phyloP scores from a whole-genome alignment of 2,329 filamentous ascomycete genomes.

The Westerdykella ornata region DNA sequence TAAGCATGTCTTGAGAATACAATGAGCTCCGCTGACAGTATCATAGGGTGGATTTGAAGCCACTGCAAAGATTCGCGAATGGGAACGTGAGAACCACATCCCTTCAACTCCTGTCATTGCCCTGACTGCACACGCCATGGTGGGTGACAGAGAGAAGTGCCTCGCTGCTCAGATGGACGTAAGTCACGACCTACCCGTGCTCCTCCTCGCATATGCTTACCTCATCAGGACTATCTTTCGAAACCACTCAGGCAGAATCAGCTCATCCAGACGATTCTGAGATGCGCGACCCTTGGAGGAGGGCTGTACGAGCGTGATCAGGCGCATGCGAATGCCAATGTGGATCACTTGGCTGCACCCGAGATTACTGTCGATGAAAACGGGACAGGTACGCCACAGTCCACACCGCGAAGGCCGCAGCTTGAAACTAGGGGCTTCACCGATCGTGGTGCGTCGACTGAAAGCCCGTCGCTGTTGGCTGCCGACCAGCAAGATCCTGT shows the following conservation, averaged over 20 bases:
- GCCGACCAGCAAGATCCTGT: conserved; percentile 57
- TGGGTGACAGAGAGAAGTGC: conserved; percentile 95
- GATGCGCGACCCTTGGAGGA: conserved; percentile 87
- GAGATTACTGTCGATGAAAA: conserved; percentile 33
- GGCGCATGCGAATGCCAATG: conserved; percentile 9
- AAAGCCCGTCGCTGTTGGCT: conserved; percentile 58
- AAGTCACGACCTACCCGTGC: conserved; percentile 8
- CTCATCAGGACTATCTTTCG: conserved; percentile 72
- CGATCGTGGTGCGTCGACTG: conserved; percentile 56
- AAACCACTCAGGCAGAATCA: conserved; percentile 96
- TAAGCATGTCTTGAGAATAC: conserved; percentile 39
- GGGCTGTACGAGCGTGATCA: conserved; percentile 62
- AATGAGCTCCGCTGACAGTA: conserved; percentile 33
- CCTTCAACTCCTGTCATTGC: conserved; percentile 92
- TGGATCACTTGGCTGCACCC: conserved; percentile 22
- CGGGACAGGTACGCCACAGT: conserved; percentile 10
- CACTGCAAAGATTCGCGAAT: conserved; percentile 92
- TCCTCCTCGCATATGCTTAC: conserved; percentile 9
- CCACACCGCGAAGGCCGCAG: conserved; percentile 42
- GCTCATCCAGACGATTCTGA: conserved; percentile 94
- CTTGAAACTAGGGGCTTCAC: conserved; percentile 61
- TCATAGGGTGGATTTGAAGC: conserved; percentile 86
- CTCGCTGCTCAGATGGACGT: conserved; percentile 96
- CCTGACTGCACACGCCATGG: conserved; percentile 95
- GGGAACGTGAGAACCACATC: conserved; percentile 73